These are phyloP conservation scores for Elaeis guineensis DNA, from an alignment of 176 grass and related monocot species.

Conservation along the genomic window DNA sequence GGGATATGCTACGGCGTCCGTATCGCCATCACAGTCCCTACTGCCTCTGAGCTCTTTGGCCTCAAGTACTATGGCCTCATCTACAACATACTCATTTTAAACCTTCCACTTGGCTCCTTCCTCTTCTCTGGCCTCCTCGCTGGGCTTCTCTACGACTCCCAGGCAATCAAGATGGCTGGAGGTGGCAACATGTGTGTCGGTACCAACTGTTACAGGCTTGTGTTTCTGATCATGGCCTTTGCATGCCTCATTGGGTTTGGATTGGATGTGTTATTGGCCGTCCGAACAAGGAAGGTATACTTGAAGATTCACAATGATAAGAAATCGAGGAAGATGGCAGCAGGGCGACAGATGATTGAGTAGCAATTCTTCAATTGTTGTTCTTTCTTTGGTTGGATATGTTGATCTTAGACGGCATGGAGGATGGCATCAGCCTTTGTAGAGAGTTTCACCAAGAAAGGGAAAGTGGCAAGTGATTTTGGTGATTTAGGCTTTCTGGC, in stretches of 20 bases:
- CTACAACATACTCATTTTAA: slow-evolving; percentile 98
- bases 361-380: neutral
- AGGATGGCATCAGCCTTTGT: no score
- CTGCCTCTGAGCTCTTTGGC: slow-evolving; percentile 87
- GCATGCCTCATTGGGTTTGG: slow-evolving; percentile 58
- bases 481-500: no score
- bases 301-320: slow-evolving; percentile 72
- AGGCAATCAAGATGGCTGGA: slow-evolving; percentile 56
- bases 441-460: no score
- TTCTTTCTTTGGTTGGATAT: no score
- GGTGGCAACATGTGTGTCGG: slow-evolving; percentile 88
- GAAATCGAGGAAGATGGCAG: slow-evolving; percentile 19
- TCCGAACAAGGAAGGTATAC: slow-evolving; percentile 66
- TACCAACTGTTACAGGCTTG: slow-evolving; percentile 80
- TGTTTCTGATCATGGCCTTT: slow-evolving; percentile 69
- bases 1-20: slow-evolving; percentile 86
- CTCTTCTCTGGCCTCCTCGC: slow-evolving; percentile 97
- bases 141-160: slow-evolving; percentile 73
- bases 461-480: no score
- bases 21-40: slow-evolving; percentile 70
- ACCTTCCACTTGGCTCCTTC: slow-evolving; percentile 88
- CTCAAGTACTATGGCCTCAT: slow-evolving; percentile 97
- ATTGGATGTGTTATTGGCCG: slow-evolving; percentile 58
- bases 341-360: neutral
- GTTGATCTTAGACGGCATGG: no score